A percentile compares a stretch with the other conserved stretches of the same genome.
phyloP scores from a whole-genome alignment of 352 stramenopile species.

The Phytophthora litchii region DNA sequence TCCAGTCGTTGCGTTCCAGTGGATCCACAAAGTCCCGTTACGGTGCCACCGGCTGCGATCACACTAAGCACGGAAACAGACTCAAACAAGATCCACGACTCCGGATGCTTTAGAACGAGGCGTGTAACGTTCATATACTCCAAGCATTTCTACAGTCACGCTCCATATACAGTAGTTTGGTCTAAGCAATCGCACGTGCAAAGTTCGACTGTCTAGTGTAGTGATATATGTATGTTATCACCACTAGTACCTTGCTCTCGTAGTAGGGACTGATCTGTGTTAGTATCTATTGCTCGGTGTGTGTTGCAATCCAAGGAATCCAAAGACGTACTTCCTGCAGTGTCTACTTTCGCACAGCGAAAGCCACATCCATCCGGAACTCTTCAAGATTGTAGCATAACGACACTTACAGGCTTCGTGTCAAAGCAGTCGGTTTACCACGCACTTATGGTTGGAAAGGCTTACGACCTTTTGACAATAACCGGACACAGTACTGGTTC shows the following conservation, averaged over 20 bases:
- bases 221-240: neutral
- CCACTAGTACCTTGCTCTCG: conserved; percentile 11
- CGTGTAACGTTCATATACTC: conserved; percentile 8
- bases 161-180: too few species aligned
- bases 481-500: conserved; percentile 1
- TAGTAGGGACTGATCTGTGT: neutral
- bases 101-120: conserved; percentile 2
- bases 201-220: neutral
- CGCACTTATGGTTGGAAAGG: conserved; percentile 12
- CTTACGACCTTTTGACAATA: conserved; percentile 3
- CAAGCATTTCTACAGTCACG: conserved; percentile 32
- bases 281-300: conserved; percentile 3
- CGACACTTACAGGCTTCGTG: neutral
- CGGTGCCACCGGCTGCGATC: conserved; percentile 12
- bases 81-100: conserved; percentile 10
- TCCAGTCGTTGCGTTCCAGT: conserved; percentile 10
- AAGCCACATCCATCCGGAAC: conserved; percentile 1
- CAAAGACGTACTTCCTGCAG: neutral
- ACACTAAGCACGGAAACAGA: neutral
- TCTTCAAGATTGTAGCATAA: conserved; percentile 9
- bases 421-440: conserved; percentile 15
- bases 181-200: too few species aligned
- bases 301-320: conserved; percentile 2
- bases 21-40: conserved; percentile 29
- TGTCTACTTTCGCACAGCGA: neutral